phyloP scores from a whole-genome alignment of 495 filamentous ascomycete genomes.

The Corynascus novoguineensis region DNA sequence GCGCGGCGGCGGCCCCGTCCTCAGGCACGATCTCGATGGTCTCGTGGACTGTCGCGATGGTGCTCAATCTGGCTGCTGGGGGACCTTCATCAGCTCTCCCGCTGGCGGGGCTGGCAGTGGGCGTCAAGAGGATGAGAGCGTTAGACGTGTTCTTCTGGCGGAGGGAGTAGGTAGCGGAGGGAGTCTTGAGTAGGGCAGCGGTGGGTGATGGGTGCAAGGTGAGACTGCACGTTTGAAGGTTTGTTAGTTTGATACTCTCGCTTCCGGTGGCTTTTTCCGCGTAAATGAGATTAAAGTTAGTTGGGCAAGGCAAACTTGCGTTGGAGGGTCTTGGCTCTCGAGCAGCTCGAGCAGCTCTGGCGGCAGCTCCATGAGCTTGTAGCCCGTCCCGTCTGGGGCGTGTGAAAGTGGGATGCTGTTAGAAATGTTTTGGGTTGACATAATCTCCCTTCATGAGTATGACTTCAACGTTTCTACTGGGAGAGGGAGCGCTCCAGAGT shows the following conservation, averaged over 20 bases:
- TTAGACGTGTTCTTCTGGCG: slow-evolving; percentile 92
- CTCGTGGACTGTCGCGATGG: slow-evolving; percentile 65
- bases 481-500: neutral
- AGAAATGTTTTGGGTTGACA: slow-evolving; percentile 2
- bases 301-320: slow-evolving; percentile 39
- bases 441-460: neutral
- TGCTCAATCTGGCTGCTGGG: slow-evolving; percentile 39
- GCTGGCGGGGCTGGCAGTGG: slow-evolving; percentile 24
- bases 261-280: too few species aligned
- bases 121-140: slow-evolving; percentile 63
- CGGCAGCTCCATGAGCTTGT: slow-evolving; percentile 77
- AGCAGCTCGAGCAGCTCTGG: slow-evolving; percentile 64
- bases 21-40: slow-evolving; percentile 62
- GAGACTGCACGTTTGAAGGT: slow-evolving; percentile 45
- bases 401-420: slow-evolving; percentile 58
- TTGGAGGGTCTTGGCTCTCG: slow-evolving; percentile 53
- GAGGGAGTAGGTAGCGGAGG: slow-evolving; percentile 65
- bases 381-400: slow-evolving; percentile 52
- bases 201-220: slow-evolving; percentile 58
- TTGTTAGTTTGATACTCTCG: too few species aligned
- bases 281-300: neutral
- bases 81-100: slow-evolving; percentile 2
- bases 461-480: neutral
- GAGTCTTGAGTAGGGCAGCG: slow-evolving; percentile 69
- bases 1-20: slow-evolving; percentile 23